Percentiles rank a stretch among this genome's conserved stretches.
Conservation (phyloP, 1,139 yeast species). For the Kodamaea derodonti region DNA sequence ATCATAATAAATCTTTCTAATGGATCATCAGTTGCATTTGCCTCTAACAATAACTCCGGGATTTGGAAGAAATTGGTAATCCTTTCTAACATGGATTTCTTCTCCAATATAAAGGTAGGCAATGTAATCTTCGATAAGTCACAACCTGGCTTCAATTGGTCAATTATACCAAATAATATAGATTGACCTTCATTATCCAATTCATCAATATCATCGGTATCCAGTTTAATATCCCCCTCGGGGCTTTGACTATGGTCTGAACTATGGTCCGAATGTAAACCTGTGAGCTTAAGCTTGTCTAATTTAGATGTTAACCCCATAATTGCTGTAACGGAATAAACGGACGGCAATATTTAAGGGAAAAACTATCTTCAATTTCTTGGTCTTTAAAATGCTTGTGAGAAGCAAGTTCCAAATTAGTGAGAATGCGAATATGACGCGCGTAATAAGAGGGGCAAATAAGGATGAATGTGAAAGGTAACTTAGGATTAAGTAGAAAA, state of each 20-base stretch:
- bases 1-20: slow-evolving; percentile 67
- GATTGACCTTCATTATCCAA: slow-evolving; percentile 87
- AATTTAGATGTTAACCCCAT: slow-evolving; percentile 39
- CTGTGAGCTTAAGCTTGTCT: slow-evolving; percentile 27
- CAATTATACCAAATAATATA: slow-evolving; percentile 77
- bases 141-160: slow-evolving; percentile 89
- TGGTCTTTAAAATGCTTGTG: too few relatives aligned
- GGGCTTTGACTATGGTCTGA: slow-evolving; percentile 1
- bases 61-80: slow-evolving; percentile 86
- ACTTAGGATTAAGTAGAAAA: too few relatives aligned
- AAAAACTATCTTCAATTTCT: too few relatives aligned
- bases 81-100: slow-evolving; percentile 94
- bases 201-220: slow-evolving; percentile 77
- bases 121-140: slow-evolving; percentile 87
- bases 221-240: slow-evolving; percentile 1
- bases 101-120: slow-evolving; percentile 91
- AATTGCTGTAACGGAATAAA: neutral
- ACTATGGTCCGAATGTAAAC: slow-evolving; percentile 8
- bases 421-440: too few relatives aligned
- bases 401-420: too few relatives aligned
- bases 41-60: slow-evolving; percentile 70
- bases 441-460: too few relatives aligned
- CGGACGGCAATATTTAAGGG: neutral
- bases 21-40: slow-evolving; percentile 57
- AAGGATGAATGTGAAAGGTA: too few relatives aligned